Evolutionary conservation across 2,329 filamentous ascomycete species (phyloP).

Genomic region (Aspergillus alliaceus): DNA sequence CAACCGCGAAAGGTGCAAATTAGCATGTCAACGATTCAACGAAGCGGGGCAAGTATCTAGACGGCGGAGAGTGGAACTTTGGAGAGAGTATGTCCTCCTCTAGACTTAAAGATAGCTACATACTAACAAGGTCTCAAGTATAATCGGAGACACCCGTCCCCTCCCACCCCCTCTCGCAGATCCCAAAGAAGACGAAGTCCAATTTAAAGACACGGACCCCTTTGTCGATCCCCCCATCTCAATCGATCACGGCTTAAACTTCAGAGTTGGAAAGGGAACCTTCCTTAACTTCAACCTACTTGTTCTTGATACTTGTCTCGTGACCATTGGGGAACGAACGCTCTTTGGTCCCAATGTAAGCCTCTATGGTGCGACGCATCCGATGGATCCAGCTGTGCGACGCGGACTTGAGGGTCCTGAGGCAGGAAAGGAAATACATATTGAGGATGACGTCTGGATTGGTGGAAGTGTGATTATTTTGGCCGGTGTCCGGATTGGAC

Average conservation of each 20-base stretch:
- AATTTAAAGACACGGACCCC: constrained; percentile 38
- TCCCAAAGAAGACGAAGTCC: constrained; percentile 21
- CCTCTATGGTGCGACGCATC: constrained; percentile 55
- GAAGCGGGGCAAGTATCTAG: constrained; percentile 21
- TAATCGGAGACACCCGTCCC: constrained; percentile 23
- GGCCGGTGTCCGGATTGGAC: constrained; percentile 44
- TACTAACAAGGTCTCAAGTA: constrained; percentile 13
- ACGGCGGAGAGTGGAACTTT: constrained; percentile 25
- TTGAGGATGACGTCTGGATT: constrained; percentile 52
- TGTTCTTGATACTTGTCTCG: constrained; percentile 53
- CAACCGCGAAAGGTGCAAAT: constrained; percentile 26
- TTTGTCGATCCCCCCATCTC: constrained; percentile 63
- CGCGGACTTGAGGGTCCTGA: constrained; percentile 47
- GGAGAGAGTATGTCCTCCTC: constrained; percentile 27
- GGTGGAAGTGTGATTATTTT: constrained; percentile 48
- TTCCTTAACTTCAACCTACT: constrained; percentile 57
- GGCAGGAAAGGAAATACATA: constrained; percentile 49
- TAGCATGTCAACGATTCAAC: constrained; percentile 28
- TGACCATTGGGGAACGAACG: constrained; percentile 53
- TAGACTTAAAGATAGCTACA: no score
- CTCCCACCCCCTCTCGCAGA: constrained; percentile 21
- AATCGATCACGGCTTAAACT: constrained; percentile 67
- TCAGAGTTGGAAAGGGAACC: constrained; percentile 54
- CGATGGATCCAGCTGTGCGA: constrained; percentile 50
- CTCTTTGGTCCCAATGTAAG: constrained; percentile 55